Base-by-base conservation (phyloP, 352 stramenopile genomes). In the Phytophthora niederhauseri region DNA sequence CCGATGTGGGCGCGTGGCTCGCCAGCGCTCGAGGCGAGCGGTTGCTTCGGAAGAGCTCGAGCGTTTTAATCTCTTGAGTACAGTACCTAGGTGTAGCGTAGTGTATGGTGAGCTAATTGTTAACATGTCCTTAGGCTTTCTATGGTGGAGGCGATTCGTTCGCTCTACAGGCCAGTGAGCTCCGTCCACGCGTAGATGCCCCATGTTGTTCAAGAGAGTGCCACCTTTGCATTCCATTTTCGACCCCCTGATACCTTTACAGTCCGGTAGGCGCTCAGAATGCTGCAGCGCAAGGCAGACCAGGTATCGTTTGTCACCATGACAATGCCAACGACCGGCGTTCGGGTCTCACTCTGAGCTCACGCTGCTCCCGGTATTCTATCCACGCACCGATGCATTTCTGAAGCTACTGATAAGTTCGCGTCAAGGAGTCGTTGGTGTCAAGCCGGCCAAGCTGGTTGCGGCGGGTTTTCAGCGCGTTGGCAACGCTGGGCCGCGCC, bases 1-100 rank as follows among this genome's bases (percentile, higher is more conserved):
- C 66, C 8, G 79, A 81, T 49, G 83, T 92, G 19, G 72, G 75
- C 15, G 70, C 70, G 3, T 73, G 78, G 70, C 68, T 85, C 1
- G 75, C 75, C 1, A 78, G 72, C 65, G 72, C 68, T 36, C 72
- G 68, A 3, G 71, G 64, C 6, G 75, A 82, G 48, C 67, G 68
- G 61, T 62, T 82, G 9, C 70, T 78, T 28, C 66, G 71, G n/a
- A 78, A 78, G 45, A 78, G 67, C 57, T 77, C 71, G 0, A 81
- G 61, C 48, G 63, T 70, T 24, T 54, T 80, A 20, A 62, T 75
- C 11, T 28, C 69, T 2, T 80, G 34, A 73, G 24, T 5, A 54
- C 9, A 34, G 56, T 30, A 20, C 0, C 4, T 26, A 45, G 49
- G 14, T 4, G 6, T 22, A 49, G 28, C 17, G 7, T 38, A 30